Conservation (phyloP, 148 eudicot genomes). For the Euryodendron excelsum region DNA sequence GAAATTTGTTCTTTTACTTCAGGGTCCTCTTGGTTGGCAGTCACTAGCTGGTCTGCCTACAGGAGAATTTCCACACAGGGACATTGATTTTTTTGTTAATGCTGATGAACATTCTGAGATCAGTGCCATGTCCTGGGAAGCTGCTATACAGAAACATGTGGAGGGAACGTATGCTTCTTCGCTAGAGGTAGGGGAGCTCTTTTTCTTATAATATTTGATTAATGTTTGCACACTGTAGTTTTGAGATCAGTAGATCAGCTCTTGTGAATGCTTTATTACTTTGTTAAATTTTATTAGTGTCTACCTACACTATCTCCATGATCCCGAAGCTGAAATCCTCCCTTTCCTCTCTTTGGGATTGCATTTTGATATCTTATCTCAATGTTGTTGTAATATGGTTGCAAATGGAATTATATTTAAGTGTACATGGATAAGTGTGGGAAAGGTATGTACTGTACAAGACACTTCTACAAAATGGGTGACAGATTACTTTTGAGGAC, state of each 20-base stretch:
- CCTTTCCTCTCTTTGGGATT: background rate
- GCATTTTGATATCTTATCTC: background rate
- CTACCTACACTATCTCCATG: background rate
- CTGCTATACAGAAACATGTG: slow-evolving; percentile 85
- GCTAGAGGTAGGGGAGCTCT: slow-evolving; percentile 46
- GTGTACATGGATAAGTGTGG: background rate
- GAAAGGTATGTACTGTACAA: background rate
- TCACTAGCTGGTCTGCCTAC: slow-evolving; percentile 58
- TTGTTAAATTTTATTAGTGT: background rate
- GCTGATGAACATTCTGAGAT: slow-evolving; percentile 62
- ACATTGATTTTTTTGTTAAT: slow-evolving; percentile 48
- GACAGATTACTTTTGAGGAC: background rate
- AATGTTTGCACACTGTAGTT: background rate
- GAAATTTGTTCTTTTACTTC: slow-evolving; percentile 14
- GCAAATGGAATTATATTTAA: background rate
- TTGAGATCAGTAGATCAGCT: background rate
- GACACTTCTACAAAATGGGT: background rate
- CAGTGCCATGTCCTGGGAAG: slow-evolving; percentile 90
- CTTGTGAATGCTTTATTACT: slow-evolving; percentile 6
- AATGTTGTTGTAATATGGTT: background rate
- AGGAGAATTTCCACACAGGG: slow-evolving; percentile 58
- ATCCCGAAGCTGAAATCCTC: background rate
- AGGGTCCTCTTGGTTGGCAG: slow-evolving; percentile 99
- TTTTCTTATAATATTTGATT: background rate
- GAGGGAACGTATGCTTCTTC: slow-evolving; percentile 84